Base-by-base conservation (phyloP, 2,329 filamentous ascomycete species). In the Colletotrichum orbiculare region DNA sequence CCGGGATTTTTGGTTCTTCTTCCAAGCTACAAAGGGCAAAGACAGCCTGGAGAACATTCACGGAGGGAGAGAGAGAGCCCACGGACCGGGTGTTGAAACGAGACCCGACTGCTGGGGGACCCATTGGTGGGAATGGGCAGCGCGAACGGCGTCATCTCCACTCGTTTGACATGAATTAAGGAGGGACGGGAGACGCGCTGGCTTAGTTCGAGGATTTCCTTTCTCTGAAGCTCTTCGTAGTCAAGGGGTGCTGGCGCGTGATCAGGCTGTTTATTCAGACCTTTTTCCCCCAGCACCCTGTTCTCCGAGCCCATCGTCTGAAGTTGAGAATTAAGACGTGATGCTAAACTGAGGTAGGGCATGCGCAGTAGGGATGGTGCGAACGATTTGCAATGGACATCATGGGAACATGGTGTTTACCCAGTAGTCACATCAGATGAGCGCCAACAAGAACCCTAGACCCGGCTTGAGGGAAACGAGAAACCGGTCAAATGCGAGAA, bases 111-210 rank as follows among this genome's bases (percentile, higher is more conserved):
- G 43, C 54, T 34, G 45, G 54, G 54, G 46, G 43, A 48, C 43
- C 54, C 54, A 57, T 57, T 57, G 54, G 54, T 48, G 54, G 54
- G 37, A 57, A 34, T 12, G 48, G 48, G 12, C 9, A 25, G 25
- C 25, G 25, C 25, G 25, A 25, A 25, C 43, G 43, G 45, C 35
- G 43, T 47, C 54, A 57, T 38, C 45, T 25, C 57, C 61, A 64
- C 61, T 35, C 54, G 61, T 64, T 64, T 64, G 61, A 55, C 45
- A 25, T 64, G 61, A 54, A 64, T 60, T 61, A 64, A 64, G 61
- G 61, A 61, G 61, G 43, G 37, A 54, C 45, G 61, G 61, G 43
- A 64, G 49, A 42, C 42, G 38, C 38, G 9, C 9, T 13, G 25
- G 25, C 25, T 25, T 25, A 25, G 25, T 25, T 25, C 25, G 4